These are phyloP conservation scores for Ganoderma lingzhi DNA, from an alignment of 1,284 basidiomycete genomes.

Conservation along the genomic window DNA sequence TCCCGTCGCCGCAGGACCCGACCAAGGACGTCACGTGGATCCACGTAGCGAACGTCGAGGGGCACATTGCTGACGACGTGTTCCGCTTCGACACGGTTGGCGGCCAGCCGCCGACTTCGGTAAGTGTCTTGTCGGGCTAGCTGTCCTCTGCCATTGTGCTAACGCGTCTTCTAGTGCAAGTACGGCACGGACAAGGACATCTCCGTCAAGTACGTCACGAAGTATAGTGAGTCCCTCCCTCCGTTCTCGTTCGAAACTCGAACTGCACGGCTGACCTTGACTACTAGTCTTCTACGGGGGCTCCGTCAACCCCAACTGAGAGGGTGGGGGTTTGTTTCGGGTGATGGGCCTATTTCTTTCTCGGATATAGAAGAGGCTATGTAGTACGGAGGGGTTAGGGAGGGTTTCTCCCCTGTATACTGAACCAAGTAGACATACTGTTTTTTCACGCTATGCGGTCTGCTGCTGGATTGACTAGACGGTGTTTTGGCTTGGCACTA, in stretches of 20 bases:
- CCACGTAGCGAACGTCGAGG: slow-evolving; percentile 55
- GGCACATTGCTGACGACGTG: slow-evolving; percentile 58
- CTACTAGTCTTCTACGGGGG: slow-evolving; percentile 35
- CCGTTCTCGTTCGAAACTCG: background rate
- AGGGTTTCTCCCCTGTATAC: background rate
- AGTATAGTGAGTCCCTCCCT: slow-evolving; percentile 38
- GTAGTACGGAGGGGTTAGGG: background rate
- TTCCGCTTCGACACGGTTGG: slow-evolving; percentile 65
- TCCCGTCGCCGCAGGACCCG: slow-evolving; percentile 53
- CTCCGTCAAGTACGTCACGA: slow-evolving; percentile 42
- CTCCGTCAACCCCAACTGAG: slow-evolving; percentile 2
- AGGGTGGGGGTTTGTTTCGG: too few relatives aligned
- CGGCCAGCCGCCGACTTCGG: slow-evolving; percentile 69
- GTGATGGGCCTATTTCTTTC: background rate
- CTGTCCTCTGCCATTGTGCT: background rate
- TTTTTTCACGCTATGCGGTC: background rate
- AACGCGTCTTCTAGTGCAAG: slow-evolving; percentile 12
- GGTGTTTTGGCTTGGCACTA: too few relatives aligned
- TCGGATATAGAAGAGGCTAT: background rate
- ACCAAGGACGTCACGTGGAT: slow-evolving; percentile 65
- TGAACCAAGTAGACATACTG: background rate
- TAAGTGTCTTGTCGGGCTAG: slow-evolving; percentile 38
- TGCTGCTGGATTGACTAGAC: background rate
- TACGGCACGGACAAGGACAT: slow-evolving; percentile 36
- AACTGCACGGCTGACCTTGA: background rate